Base-by-base conservation (phyloP, 257 asterid genomes). In the Eucommia ulmoides region DNA sequence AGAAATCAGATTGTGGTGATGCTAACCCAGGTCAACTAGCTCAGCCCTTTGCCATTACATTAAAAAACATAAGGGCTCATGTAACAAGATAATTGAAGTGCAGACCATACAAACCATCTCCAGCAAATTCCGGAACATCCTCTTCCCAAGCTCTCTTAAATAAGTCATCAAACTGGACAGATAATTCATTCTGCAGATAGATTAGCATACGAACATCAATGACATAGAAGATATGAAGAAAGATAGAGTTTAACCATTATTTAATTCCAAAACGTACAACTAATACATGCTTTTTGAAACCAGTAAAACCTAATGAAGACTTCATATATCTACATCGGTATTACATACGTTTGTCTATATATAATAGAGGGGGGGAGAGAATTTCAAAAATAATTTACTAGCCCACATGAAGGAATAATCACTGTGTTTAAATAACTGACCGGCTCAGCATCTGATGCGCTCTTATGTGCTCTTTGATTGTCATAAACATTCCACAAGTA, bases 131-230 rank as follows among this genome's bases (percentile, higher is more conserved):
- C 52, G 60, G 44, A 62, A 48, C 73, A 69, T 84, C 97, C 64
- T 74, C 93, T 65, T 85, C 93, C 98, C 98, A 89, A 55, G 94
- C 94, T 67, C 76, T 85, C 78, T 75, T 80, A 76, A 89, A 89
- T 61, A 89, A 73, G 68, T 80, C 96, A 73, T 89, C 98, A 54
- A 89, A 81, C 75, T 83, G 94, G 81, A 89, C 77, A 6, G 96
- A 85, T 53, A 85, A 73, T 56, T 80, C 88, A 38, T 76, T 76
- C 94, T 82, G 92, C 94, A 71, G 67, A 67, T 33, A 10, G 50
- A n/a, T n/a, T n/a, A n/a, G n/a, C n/a, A n/a, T n/a, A n/a, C n/a
- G n/a, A n/a, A 42, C 48, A 48, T 63, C 54, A 67, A 45, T 33
- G 70, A 63, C 64, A 33, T 23, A 55, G 59, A 57, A 56, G n/a